These are phyloP conservation scores for Leucoagaricus sp. DNA, from an alignment of 1,284 basidiomycete species.

Conservation along the genomic window DNA sequence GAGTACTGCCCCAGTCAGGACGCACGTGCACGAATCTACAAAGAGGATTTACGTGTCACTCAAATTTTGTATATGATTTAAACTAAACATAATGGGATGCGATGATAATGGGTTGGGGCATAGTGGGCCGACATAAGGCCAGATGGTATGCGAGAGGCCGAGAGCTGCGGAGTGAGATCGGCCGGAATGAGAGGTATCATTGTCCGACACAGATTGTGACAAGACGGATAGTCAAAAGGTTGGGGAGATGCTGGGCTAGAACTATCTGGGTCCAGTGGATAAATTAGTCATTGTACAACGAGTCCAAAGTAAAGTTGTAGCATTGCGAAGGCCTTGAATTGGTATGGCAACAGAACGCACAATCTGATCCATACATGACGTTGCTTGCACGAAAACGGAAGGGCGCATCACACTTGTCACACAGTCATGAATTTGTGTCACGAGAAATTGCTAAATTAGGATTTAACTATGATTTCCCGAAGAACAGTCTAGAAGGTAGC, in stretches of 20 bases:
- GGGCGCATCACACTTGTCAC: slow-evolving; percentile 8
- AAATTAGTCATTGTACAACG: no score
- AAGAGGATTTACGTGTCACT: background rate
- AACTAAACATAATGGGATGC: no score
- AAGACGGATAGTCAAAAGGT: background rate
- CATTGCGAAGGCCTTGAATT: background rate
- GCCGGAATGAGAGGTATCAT: background rate
- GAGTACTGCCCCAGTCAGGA: background rate
- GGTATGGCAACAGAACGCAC: slow-evolving; percentile 11
- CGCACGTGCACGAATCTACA: background rate
- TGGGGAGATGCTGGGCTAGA: background rate
- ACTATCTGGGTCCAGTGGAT: no score
- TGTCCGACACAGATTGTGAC: background rate
- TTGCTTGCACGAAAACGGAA: background rate
- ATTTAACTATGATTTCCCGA: slow-evolving; percentile 7
- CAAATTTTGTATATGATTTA: background rate
- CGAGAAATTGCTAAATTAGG: background rate
- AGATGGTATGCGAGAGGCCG: background rate
- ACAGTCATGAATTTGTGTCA: no score
- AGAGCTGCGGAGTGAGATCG: slow-evolving; percentile 4
- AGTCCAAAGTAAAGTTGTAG: no score
- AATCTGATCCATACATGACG: slow-evolving; percentile 13
- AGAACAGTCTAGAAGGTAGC: slow-evolving; percentile 1
- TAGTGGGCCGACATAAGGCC: no score
- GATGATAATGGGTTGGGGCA: no score